Base-by-base conservation (phyloP, 1,284 basidiomycete species). In the Pseudozyma flocculosa region DNA sequence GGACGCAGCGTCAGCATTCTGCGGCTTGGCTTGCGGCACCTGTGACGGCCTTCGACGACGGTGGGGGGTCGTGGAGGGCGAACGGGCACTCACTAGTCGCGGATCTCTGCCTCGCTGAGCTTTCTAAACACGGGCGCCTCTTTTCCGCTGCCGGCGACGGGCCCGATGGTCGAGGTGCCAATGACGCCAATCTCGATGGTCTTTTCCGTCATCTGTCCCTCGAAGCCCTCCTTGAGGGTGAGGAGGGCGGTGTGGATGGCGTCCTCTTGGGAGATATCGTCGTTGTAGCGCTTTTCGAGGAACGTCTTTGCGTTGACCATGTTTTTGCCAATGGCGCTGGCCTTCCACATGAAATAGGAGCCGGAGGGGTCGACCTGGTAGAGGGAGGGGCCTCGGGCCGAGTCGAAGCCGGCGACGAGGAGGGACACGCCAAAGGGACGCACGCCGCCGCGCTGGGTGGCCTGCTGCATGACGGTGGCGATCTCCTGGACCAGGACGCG, bases 271-370 rank as follows among this genome's bases (percentile, higher is more conserved):
- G 92, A 95, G 74, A 99, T 94, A 75, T 98, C 95, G 81, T 98
- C 94, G 81, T 96, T 96, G 82, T 98, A 99, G n/a, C 74, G 39
- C 81, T 98, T 98, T 82, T 98, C 95, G 67, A 99, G 80, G 81
- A 98, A 98, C 2, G 95, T 97, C 81, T 98, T 98, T 48, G 93
- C 95, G 76, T 98, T 99, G 49, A 92, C 87, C 91, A 97, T 97
- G 81, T 98, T 98, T 83, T 98, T 98, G 37, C 95, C 95, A 73
- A 98, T 98, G 15, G 95, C 95, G 77, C 90, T 94, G 14, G 95
- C 95, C 80, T 98, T 99, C 95, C 95, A 99, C 45, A 95, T 93
- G 81, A 92, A 99, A 47, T 70, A 77, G 43, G 90, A 92, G 42
- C 95, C 95, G 42, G 92, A 95, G 18, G 95, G 95, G 81, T 99